phyloP scores from a whole-genome alignment of 73 alveolate genomes.

The Stentor roeselii region DNA sequence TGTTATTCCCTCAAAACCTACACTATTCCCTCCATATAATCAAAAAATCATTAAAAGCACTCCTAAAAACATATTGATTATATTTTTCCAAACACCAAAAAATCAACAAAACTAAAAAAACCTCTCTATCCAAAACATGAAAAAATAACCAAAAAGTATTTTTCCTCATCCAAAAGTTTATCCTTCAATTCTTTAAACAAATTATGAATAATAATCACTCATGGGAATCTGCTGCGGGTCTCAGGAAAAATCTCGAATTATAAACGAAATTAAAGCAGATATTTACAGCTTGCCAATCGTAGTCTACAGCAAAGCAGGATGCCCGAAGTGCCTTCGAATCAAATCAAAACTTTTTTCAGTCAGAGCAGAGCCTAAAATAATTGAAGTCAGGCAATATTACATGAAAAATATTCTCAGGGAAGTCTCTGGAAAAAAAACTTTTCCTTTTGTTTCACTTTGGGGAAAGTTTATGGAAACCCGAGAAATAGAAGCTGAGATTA shows the following conservation, averaged over 20 bases:
- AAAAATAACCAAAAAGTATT: no score
- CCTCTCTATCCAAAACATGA: no score
- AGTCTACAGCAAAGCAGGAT: neutral
- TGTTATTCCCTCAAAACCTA: no score
- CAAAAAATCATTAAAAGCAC: no score
- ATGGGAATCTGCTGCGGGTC: constrained; percentile 3
- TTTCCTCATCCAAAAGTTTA: no score
- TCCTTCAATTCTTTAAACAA: neutral
- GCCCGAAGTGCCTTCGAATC: neutral
- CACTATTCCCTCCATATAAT: no score
- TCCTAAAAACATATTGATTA: no score
- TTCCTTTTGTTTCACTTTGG: neutral
- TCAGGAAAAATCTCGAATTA: neutral
- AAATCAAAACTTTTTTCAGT: neutral
- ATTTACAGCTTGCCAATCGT: neutral
- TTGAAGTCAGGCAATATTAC: neutral
- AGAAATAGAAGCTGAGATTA: neutral
- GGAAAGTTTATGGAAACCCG: neutral
- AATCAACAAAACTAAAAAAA: no score
- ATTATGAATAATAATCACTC: no score
- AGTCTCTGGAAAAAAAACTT: neutral
- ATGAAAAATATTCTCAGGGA: neutral
- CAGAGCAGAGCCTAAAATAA: neutral
- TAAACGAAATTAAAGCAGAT: neutral
- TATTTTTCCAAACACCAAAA: no score